phyloP scores from a whole-genome alignment of 2,329 filamentous ascomycete genomes.

The Alternaria gaisen region DNA sequence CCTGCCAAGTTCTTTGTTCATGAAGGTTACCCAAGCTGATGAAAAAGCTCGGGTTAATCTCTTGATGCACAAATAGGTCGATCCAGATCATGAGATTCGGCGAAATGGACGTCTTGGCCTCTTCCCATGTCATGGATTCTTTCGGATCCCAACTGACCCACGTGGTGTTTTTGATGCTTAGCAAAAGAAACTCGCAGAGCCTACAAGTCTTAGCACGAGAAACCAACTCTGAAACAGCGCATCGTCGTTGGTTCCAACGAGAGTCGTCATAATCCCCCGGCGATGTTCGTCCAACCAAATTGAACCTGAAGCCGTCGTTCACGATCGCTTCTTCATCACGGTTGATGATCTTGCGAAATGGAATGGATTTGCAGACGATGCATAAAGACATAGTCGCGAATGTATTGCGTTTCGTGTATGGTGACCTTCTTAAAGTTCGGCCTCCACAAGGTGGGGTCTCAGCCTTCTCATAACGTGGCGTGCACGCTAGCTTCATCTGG shows the following conservation, averaged over 20 bases:
- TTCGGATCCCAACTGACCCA: too few relatives aligned
- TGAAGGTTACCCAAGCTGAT: too few relatives aligned
- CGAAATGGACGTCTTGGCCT: background rate
- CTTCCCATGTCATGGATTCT: background rate
- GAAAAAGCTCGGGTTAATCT: too few relatives aligned
- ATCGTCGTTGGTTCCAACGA: background rate
- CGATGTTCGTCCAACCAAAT: background rate
- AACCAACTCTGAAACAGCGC: rapidly evolving
- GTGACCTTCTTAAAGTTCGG: background rate
- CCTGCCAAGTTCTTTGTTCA: too few relatives aligned
- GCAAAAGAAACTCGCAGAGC: background rate
- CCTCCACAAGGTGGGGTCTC: background rate
- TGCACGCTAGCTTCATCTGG: background rate
- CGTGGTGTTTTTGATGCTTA: background rate
- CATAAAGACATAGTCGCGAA: background rate
- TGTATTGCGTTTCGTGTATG: too few relatives aligned
- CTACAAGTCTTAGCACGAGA: background rate
- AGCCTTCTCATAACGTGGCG: background rate
- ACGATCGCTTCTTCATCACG: background rate
- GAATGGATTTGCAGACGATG: background rate
- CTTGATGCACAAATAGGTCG: too few relatives aligned
- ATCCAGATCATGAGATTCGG: background rate
- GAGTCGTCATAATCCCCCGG: rapidly evolving
- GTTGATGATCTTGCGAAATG: background rate
- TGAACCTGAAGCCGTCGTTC: background rate